Percentiles rank a stretch among this genome's conserved stretches.
Evolutionary conservation across 2,329 filamentous ascomycete genomes (phyloP).

Genomic region (Apiospora arundinis): DNA sequence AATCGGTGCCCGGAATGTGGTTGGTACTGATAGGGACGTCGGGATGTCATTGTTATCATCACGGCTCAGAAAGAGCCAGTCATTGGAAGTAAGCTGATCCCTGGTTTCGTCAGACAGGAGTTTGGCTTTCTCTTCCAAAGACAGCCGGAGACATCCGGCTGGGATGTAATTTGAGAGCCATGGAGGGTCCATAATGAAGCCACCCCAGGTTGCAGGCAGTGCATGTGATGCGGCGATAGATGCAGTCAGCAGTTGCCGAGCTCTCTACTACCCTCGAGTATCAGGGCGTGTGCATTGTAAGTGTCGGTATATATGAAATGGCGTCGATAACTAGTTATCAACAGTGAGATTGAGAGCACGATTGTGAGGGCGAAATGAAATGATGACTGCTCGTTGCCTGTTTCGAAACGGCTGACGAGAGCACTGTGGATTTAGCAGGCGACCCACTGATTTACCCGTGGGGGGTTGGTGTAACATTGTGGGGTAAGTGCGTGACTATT

Average conservation of each 20-base stretch:
- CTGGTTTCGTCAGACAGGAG: slow-evolving; percentile 27
- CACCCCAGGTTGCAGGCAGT: neutral
- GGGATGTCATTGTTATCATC: slow-evolving; percentile 31
- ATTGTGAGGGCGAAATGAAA: neutral
- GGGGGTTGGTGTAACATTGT: neutral
- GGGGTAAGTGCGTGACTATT: no score
- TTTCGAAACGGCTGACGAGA: neutral
- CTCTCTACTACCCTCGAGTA: neutral
- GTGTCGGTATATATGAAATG: no score
- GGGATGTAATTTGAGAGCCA: slow-evolving; percentile 45
- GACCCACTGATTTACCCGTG: neutral
- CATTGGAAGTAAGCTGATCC: slow-evolving; percentile 23
- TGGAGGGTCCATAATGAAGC: neutral
- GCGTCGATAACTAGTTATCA: neutral
- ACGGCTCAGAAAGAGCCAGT: slow-evolving; percentile 40
- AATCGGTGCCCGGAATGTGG: neutral
- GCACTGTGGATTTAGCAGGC: neutral
- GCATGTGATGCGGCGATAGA: neutral
- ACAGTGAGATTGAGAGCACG: neutral
- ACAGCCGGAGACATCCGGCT: slow-evolving; percentile 46
- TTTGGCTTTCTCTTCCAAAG: slow-evolving; percentile 28
- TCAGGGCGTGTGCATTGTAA: neutral
- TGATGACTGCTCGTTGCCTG: neutral
- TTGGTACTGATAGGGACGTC: neutral
- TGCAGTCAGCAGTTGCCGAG: neutral